Evolutionary conservation across 2,329 filamentous ascomycete species (phyloP), one percentile per base, ranked within the genome.

Genomic region (Fusarium cyanostomum): DNA sequence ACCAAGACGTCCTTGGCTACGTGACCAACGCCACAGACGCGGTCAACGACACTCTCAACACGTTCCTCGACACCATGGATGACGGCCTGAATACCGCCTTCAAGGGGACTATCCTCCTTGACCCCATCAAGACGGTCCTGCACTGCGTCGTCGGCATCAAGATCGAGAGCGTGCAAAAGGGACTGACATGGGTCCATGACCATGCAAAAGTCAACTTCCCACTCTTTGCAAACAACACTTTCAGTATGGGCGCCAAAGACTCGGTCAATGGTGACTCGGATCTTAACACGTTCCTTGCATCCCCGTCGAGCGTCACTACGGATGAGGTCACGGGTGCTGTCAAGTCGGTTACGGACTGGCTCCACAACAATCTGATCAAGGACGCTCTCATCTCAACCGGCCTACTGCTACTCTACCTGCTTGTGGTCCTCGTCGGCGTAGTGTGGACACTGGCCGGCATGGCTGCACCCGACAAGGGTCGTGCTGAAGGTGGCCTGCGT

Each of bases 181-280:
- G 91, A 11, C 83, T 98, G n/a, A 96, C 92, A 1, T 99, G 94
- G 94, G 91, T 97, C 10, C 86, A 91, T 70, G 89, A 98, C 67
- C 81, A 98, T 73, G 92, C 95, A 4, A 86, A 95, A 61, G 84
- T 99, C 68, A 81, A 86, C 58, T 90, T 99, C 68, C 95, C 95
- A 0, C 78, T 86, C 50, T 88, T 98, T 59, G 82, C 86, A 24
- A 89, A 92, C 69, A 85, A 97, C 73, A 91, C 91, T 1, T 96
- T 98, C 78, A 94, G 92, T 56, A 80, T 89, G 50, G 93, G 94
- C 37, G 91, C 94, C 53, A 80, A 86, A 28, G 82, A 84, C 41
- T 85, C 84, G 33, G 78, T 89, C 56, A 74, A 78, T 7, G 85
- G 84, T 51, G 86, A 90, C 66, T 80, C 81, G 10, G 81, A 85